phyloP scores from a whole-genome alignment of 1,284 basidiomycete species.

The Ganoderma boninense region DNA sequence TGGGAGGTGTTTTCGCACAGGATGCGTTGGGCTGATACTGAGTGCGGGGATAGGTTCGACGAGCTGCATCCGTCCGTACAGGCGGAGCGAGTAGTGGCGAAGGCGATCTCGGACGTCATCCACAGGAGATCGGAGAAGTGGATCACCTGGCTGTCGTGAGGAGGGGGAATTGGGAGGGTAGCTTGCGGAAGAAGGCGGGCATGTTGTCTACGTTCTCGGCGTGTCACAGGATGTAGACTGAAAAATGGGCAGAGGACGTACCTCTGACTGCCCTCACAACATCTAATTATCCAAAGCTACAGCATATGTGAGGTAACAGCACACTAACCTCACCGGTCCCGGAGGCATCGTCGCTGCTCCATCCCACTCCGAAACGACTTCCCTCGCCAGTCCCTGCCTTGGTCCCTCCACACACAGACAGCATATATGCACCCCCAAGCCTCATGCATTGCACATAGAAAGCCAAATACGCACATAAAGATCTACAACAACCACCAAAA shows the following conservation, averaged over 20 bases:
- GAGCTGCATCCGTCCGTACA: constrained; percentile 68
- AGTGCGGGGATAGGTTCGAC: constrained; percentile 51
- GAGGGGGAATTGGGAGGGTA: background rate
- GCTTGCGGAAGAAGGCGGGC: background rate
- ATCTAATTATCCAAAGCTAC: too few species aligned
- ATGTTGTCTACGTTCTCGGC: background rate
- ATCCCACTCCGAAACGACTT: too few species aligned
- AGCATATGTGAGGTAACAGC: too few species aligned
- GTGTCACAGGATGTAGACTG: too few species aligned
- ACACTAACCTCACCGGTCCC: background rate
- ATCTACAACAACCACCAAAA: background rate
- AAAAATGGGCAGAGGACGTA: background rate
- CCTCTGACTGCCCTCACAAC: background rate
- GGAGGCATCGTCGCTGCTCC: background rate
- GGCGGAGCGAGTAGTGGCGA: constrained; percentile 59
- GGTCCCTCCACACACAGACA: too few species aligned
- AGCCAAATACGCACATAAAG: background rate
- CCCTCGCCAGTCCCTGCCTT: too few species aligned
- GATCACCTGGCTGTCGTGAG: constrained; percentile 57
- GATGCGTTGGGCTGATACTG: background rate
- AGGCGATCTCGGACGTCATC: constrained; percentile 55
- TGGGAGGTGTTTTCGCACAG: background rate
- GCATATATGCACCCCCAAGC: background rate
- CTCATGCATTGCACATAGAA: background rate
- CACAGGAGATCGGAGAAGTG: constrained; percentile 51